phyloP scores from a whole-genome alignment of 2,329 filamentous ascomycete species.

The Apiospora kogelbergensis region DNA sequence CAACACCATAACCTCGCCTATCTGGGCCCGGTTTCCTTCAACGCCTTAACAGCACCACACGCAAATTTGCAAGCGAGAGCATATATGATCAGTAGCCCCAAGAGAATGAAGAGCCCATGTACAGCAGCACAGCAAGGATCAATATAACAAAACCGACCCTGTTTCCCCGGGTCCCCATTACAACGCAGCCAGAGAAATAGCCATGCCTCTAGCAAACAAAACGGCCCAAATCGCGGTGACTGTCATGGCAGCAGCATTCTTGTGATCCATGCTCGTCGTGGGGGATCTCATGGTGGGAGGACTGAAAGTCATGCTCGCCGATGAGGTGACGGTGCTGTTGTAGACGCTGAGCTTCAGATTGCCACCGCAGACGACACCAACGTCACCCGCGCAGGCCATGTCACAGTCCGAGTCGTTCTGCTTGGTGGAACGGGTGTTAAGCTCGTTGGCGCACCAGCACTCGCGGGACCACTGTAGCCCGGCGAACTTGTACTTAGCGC shows the following conservation, averaged over 20 bases:
- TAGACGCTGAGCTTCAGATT: constrained; percentile 49
- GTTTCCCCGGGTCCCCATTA: not conserved
- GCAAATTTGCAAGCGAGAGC: not conserved
- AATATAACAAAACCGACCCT: not conserved
- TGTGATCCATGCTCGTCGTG: not conserved
- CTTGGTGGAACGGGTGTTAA: constrained; percentile 47
- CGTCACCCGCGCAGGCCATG: constrained; percentile 54
- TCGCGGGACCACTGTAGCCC: constrained; percentile 57
- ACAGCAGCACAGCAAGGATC: not conserved
- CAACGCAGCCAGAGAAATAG: not conserved
- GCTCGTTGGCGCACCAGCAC: constrained; percentile 57
- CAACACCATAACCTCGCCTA: not conserved
- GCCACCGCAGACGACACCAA: constrained; percentile 53
- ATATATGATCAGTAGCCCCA: not conserved
- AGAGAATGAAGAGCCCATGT: not conserved
- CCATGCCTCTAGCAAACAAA: constrained; percentile 5
- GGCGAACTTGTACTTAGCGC: constrained; percentile 47
- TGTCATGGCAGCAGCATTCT: not conserved
- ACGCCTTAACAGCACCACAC: not conserved
- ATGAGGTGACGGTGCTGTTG: constrained; percentile 14
- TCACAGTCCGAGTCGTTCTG: constrained; percentile 49
- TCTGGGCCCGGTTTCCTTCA: not conserved
- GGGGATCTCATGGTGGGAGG: not conserved
- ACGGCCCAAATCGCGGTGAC: not conserved
- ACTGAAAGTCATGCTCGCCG: not conserved